Base-by-base conservation (phyloP, 2,329 filamentous ascomycete species). In the Colletotrichum gloeosporioides region DNA sequence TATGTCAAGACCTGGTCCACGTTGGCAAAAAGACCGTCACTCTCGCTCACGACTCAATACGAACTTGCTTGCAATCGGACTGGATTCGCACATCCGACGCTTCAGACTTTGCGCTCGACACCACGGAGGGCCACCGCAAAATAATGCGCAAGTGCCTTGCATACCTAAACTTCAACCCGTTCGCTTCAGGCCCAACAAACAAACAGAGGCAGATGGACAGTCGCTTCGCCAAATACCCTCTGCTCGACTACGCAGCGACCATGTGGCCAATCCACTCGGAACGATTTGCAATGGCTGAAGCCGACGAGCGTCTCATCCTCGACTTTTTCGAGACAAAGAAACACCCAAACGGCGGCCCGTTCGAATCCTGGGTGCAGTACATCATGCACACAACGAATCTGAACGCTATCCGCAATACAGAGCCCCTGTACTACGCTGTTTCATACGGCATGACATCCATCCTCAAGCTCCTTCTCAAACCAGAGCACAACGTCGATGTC, bases 381-480 rank as follows among this genome's bases (percentile, higher is more conserved):
- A 71, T 81, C 15, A 72, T 80, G 15, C 63, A 62, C 4, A 70
- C 77, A 4, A 44, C 25, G 8, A 18, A 69, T 4, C 34, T 77
- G 12, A n/a, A 69, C 22, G 44, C 71, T 22, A 78, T 81, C 13
- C 71, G 55, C 8, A 39, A 65, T 4, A 78, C 79, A 6, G 67
- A 80, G 53, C 80, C 80, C 6, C 64, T 80, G 7, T 81, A 80
- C 72, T 81, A 81, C 70, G 79, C 79, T 18, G 78, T 80, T 4
- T 81, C 80, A 9, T 81, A 79, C 77, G 79, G 81, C 68, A 81
- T 81, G 78, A 32, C 77, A 1, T 77, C 78, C 4, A 71, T 80
- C 34, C 68, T 81, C 3, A 71, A 73, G 61, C 39, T 80, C 8
- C 71, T 81, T 13, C 74, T 80, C 1, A 75, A 73, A 5, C 79